phyloP scores from a whole-genome alignment of 2,329 filamentous ascomycete species.

The Hypoxylon sp. region DNA sequence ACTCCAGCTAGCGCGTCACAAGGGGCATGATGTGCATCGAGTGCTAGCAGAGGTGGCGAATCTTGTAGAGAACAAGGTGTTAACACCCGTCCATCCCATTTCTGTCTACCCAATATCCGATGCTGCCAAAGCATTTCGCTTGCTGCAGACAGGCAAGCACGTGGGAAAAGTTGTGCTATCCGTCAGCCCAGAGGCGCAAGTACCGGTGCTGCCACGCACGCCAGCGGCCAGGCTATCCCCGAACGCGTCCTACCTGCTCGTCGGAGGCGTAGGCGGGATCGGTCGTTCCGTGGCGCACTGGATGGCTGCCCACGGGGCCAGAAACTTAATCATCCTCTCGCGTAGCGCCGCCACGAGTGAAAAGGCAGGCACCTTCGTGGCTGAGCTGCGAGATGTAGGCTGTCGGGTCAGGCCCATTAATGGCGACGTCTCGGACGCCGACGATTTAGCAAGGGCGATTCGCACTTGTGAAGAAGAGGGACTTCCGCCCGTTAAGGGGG shows the following conservation, averaged over 20 bases:
- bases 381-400: conserved; percentile 8
- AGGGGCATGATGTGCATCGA: conserved; percentile 5
- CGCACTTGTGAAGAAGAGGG: conserved; percentile 2
- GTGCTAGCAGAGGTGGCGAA: conserved; percentile 12
- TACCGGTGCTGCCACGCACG: not conserved
- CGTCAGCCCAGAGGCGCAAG: conserved; percentile 6
- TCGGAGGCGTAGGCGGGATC: conserved; percentile 51
- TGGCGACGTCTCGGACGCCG: conserved; percentile 35
- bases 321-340: conserved; percentile 49
- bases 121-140: conserved; percentile 53
- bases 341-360: conserved; percentile 34
- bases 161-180: conserved; percentile 56
- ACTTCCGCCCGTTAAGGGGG: conserved; percentile 53
- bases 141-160: conserved; percentile 56
- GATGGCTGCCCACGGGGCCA: conserved; percentile 48
- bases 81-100: conserved; percentile 44
- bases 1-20: not conserved
- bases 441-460: not conserved
- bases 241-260: conserved; percentile 49
- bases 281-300: conserved; percentile 45
- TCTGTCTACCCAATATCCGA: conserved; percentile 44
- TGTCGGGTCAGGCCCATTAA: conserved; percentile 6
- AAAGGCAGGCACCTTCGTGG: not conserved
- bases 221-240: conserved; percentile 8
- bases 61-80: conserved; percentile 12